Evolutionary conservation across 768 basidiomycete genomes (phyloP), one percentile per base, ranked within the genome.

Genomic region (Terana coerulea): DNA sequence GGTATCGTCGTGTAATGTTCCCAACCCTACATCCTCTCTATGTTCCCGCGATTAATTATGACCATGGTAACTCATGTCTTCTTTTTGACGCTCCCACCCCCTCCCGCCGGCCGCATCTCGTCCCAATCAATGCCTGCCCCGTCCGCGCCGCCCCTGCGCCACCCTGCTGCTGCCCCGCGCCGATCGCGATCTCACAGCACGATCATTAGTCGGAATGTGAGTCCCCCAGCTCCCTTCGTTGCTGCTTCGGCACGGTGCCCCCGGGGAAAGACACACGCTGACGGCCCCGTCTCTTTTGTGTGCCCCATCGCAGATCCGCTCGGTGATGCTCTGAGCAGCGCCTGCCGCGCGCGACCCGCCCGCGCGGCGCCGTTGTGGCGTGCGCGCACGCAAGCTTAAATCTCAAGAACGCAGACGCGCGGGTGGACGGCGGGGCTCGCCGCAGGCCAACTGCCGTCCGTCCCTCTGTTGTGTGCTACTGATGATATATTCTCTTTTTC

Each of bases 191-290:
- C 43, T 59, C 17, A 31, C 65, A 86, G 84, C 66, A 72, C 83
- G 49, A 78, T 86, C 57, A 78, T 86, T 60, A 84, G 78, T 75
- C 82, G 77, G 61, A 86, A 84, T 55, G 84, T 86, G 70, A 73
- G 84, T 83, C 25, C 21, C 17, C 49, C 49, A 49, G 30, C 37
- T 54, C 31, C 28, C 45, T 53, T 26, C 54, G 43, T 46, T 33
- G 21, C 39, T 22, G 39, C 19, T 44, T 43, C 5, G 28, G 52
- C 49, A 17, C 44, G 34, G 25, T 19, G 33, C 42, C 37, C 28
- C 36, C 58, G 28, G 33, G 41, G 21, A 28, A 14, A 43, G 35
- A 37, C 15, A 3, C n/a, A 12, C 37, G 3, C 21, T 39, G 45
- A 43, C 25, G 40, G 45, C 37, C 37, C 43, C 19, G 36, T 42